Conservation (phyloP, 2,329 filamentous ascomycete species). For the Neurospora crassa region DNA sequence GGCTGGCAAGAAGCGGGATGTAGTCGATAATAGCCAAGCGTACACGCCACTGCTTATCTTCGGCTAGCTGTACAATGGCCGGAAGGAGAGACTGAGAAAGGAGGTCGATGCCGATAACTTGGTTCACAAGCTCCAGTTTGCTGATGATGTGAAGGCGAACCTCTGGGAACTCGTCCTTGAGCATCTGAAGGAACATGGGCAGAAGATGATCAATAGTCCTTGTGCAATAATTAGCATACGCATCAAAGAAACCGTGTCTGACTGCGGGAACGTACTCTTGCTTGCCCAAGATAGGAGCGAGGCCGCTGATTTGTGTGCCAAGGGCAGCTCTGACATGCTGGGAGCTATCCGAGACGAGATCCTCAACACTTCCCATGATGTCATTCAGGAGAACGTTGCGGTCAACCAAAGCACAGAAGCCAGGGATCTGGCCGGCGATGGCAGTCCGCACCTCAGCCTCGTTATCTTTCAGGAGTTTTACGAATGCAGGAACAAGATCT, state of each 20-base stretch:
- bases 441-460: constrained; percentile 96
- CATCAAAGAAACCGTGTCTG: not conserved
- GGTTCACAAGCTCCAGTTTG: constrained; percentile 97
- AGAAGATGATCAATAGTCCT: constrained; percentile 94
- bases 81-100: constrained; percentile 94
- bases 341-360: constrained; percentile 89
- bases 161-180: constrained; percentile 98
- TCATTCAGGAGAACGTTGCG: constrained; percentile 82
- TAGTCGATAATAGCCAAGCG: constrained; percentile 98
- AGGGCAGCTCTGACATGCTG: constrained; percentile 94
- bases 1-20: constrained; percentile 89
- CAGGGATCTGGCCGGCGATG: constrained; percentile 94
- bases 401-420: constrained; percentile 88
- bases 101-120: constrained; percentile 96
- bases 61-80: constrained; percentile 91
- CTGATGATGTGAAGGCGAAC: constrained; percentile 98
- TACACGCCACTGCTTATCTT: constrained; percentile 99
- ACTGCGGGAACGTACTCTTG: constrained; percentile 60
- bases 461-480: constrained; percentile 94
- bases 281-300: constrained; percentile 94
- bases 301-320: constrained; percentile 91
- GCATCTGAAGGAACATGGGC: constrained; percentile 98
- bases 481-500: constrained; percentile 91
- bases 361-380: constrained; percentile 93
- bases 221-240: constrained; percentile 12